Evolutionary conservation across 495 filamentous ascomycete genomes (phyloP).

Genomic region (Bryoglossum gracile): DNA sequence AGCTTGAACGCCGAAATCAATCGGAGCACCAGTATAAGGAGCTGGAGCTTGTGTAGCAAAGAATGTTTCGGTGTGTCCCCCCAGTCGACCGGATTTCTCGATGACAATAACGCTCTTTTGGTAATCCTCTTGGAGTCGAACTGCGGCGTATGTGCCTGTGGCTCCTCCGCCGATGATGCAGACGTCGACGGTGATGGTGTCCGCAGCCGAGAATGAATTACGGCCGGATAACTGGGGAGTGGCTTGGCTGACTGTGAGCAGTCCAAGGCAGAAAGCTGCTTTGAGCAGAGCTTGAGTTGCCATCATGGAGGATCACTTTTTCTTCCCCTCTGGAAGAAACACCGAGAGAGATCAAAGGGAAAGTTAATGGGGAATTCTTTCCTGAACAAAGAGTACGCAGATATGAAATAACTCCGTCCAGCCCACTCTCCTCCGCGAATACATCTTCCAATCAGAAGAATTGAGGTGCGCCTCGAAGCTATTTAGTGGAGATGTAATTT

Average conservation of each 20-base stretch:
- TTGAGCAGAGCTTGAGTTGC: not conserved
- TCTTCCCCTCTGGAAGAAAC: not conserved
- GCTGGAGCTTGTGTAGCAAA: constrained; percentile 3
- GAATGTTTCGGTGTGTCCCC: constrained; percentile 41
- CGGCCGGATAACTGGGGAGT: not conserved
- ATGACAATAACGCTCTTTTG: constrained; percentile 37
- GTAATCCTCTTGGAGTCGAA: constrained; percentile 31
- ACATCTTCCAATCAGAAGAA: not conserved
- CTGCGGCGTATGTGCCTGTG: constrained; percentile 38
- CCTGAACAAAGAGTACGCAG: not conserved
- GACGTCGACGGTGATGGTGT: constrained; percentile 29
- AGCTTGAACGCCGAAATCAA: constrained; percentile 7
- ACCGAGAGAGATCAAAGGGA: not conserved
- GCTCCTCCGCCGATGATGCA: constrained; percentile 43
- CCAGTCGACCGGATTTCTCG: constrained; percentile 35
- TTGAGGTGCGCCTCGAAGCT: not conserved
- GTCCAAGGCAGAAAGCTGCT: not conserved
- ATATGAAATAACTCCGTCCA: not conserved
- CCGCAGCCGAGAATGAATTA: not conserved
- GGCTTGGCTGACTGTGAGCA: not conserved
- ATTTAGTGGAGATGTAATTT: not conserved
- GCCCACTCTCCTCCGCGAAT: not conserved
- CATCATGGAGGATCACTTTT: not conserved
- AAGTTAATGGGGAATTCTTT: not conserved
- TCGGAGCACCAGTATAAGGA: not conserved